Percentiles rank a stretch among this genome's conserved stretches.
These are phyloP conservation scores for Nitzschia sp. DNA, from an alignment of 108 stramenopile species.

Conservation along the genomic window DNA sequence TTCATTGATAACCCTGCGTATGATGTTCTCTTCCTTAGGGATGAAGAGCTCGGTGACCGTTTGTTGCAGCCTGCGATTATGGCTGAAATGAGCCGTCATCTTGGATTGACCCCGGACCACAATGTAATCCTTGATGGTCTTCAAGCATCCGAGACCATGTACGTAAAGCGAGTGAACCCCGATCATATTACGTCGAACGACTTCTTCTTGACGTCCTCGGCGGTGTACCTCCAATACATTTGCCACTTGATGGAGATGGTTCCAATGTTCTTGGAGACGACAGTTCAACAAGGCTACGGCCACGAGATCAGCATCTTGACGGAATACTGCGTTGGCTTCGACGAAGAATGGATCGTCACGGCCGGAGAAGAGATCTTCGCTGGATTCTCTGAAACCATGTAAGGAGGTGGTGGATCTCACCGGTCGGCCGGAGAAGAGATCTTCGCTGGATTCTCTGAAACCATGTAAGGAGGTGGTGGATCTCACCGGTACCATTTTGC, in stretches of 20 bases:
- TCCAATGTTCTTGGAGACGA: slow-evolving; percentile 10
- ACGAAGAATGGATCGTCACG: slow-evolving; percentile 11
- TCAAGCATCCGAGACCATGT: slow-evolving; percentile 11
- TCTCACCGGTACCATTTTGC: too few species aligned
- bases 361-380: slow-evolving; percentile 5
- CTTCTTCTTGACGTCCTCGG: slow-evolving; percentile 8
- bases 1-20: neutral
- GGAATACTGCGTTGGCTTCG: slow-evolving; percentile 18
- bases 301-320: slow-evolving; percentile 17
- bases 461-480: neutral
- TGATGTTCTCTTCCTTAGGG: neutral
- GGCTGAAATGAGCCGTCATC: slow-evolving; percentile 6
- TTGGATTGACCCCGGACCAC: slow-evolving; percentile 14
- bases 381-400: slow-evolving; percentile 10
- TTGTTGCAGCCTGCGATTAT: slow-evolving; percentile 9
- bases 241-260: slow-evolving; percentile 21
- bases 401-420: too few species aligned
- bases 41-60: slow-evolving; percentile 6
- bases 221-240: neutral
- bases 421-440: slow-evolving; percentile 8
- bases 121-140: slow-evolving; percentile 9
- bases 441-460: slow-evolving; percentile 11
- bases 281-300: slow-evolving; percentile 9
- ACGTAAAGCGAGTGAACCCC: neutral
- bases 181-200: slow-evolving; percentile 8